Evolutionary conservation across 2,329 filamentous ascomycete genomes (phyloP).

Genomic region (Alternaria rosae): DNA sequence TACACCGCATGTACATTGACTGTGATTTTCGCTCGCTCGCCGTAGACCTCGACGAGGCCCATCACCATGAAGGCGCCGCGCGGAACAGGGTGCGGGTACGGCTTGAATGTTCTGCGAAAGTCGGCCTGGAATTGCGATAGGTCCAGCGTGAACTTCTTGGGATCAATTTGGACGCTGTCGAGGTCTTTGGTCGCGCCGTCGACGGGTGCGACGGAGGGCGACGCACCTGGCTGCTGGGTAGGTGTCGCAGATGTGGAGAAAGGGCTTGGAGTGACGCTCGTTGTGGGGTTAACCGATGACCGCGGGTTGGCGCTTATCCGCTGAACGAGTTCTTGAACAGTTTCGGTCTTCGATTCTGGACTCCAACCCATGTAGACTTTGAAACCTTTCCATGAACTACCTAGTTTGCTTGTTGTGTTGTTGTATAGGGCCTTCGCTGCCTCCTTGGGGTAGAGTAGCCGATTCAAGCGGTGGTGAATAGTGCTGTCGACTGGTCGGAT

Average conservation of each 20-base stretch:
- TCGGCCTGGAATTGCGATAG: conserved; percentile 36
- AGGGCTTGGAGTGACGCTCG: conserved; percentile 13
- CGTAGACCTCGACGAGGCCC: conserved; percentile 57
- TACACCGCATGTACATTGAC: conserved; percentile 57
- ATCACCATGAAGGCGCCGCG: conserved; percentile 55
- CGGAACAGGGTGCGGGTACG: conserved; percentile 43
- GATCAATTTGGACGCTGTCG: conserved; percentile 34
- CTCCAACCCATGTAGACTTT: conserved; percentile 36
- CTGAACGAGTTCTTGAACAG: conserved; percentile 24
- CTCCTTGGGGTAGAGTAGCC: conserved; percentile 30
- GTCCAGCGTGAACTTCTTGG: conserved; percentile 36
- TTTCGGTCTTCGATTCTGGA: conserved; percentile 19
- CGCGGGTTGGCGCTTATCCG: conserved; percentile 11
- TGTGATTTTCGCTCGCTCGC: conserved; percentile 50
- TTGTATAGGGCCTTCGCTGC: conserved; percentile 33
- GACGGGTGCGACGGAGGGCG: conserved; percentile 14
- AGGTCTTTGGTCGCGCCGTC: conserved; percentile 27
- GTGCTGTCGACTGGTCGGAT: conserved; percentile 37
- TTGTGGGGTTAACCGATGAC: conserved; percentile 2
- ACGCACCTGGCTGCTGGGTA: conserved; percentile 20
- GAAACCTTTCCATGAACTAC: conserved; percentile 32
- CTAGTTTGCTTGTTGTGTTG: conserved; percentile 30
- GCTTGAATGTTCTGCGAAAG: conserved; percentile 30
- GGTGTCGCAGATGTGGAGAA: conserved; percentile 21
- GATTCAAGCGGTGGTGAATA: conserved; percentile 49